Conservation (phyloP, 2,329 filamentous ascomycete species). For the Cercospora sesami region DNA sequence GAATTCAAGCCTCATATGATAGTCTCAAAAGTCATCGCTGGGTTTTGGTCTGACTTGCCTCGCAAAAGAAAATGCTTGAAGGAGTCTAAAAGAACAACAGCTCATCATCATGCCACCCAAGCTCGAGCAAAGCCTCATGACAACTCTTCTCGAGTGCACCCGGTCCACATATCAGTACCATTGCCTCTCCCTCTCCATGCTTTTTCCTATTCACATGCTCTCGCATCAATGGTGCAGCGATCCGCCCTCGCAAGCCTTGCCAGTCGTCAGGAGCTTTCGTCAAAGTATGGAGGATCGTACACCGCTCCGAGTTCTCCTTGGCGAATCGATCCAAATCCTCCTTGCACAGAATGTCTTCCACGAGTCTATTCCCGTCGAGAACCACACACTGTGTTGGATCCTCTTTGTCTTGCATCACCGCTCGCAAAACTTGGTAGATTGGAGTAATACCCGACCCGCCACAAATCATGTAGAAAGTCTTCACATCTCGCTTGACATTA, state of each 20-base stretch:
- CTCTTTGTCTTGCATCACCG: conserved; percentile 63
- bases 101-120: conserved; percentile 73
- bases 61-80: too few species aligned
- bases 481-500: conserved; percentile 57
- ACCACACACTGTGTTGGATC: conserved; percentile 71
- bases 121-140: conserved; percentile 55
- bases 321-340: conserved; percentile 68
- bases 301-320: conserved; percentile 55
- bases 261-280: conserved; percentile 64
- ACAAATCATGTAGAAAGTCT: conserved; percentile 80
- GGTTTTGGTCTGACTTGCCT: too few species aligned
- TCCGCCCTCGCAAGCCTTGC: conserved; percentile 67
- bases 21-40: too few species aligned
- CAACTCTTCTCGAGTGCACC: conserved; percentile 69
- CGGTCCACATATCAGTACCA: conserved; percentile 81
- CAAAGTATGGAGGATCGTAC: conserved; percentile 68
- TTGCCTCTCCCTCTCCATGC: conserved; percentile 41
- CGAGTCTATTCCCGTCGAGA: conserved; percentile 72
- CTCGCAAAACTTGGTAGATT: conserved; percentile 78
- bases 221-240: conserved; percentile 63
- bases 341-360: conserved; percentile 80
- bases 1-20: too few species aligned
- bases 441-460: conserved; percentile 91
- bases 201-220: conserved; percentile 52
- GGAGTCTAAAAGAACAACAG: conserved; percentile 68